phyloP scores from a whole-genome alignment of 176 grass and related monocot genomes.

The Oryza rufipogon region DNA sequence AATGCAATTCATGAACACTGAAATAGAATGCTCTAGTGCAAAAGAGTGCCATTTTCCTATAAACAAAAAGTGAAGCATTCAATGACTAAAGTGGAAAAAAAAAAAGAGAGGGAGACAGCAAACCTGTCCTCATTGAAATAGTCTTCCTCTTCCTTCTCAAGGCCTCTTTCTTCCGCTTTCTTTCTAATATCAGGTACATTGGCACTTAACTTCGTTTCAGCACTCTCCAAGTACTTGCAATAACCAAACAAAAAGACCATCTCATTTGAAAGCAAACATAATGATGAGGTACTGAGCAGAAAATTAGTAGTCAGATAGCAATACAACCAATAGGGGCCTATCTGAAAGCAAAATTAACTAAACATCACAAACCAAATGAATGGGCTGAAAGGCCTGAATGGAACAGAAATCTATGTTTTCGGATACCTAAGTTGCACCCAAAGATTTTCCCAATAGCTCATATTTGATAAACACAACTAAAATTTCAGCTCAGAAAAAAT shows the following conservation, averaged over 20 bases:
- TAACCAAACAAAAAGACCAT: conserved; percentile 35
- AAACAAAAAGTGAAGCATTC: conserved; percentile 40
- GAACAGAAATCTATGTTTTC: not conserved
- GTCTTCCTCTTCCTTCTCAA: conserved; percentile 99
- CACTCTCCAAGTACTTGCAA: conserved; percentile 72
- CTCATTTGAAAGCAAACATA: conserved; percentile 31
- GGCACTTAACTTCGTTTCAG: conserved; percentile 61
- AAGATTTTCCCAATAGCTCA: not conserved
- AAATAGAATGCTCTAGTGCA: not conserved
- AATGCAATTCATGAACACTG: conserved; percentile 3
- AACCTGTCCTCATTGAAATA: conserved; percentile 98
- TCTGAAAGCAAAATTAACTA: conserved; percentile 22
- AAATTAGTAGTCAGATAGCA: not conserved
- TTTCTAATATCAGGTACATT: conserved; percentile 63
- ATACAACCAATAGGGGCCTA: not conserved
- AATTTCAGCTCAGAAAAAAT: not conserved
- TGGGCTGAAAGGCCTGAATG: not conserved
- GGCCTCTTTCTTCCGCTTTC: conserved; percentile 79
- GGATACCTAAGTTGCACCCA: not conserved
- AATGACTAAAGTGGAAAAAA: not conserved
- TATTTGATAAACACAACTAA: not conserved
- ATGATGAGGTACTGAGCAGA: conserved; percentile 28
- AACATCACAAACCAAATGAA: not conserved
- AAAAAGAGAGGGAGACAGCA: conserved; percentile 10
- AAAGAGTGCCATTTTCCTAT: not conserved